Percentiles rank a stretch among this genome's conserved stretches.
phyloP scores from a whole-genome alignment of 176 grass and related monocot species.

The Rhynchospora pubera region DNA sequence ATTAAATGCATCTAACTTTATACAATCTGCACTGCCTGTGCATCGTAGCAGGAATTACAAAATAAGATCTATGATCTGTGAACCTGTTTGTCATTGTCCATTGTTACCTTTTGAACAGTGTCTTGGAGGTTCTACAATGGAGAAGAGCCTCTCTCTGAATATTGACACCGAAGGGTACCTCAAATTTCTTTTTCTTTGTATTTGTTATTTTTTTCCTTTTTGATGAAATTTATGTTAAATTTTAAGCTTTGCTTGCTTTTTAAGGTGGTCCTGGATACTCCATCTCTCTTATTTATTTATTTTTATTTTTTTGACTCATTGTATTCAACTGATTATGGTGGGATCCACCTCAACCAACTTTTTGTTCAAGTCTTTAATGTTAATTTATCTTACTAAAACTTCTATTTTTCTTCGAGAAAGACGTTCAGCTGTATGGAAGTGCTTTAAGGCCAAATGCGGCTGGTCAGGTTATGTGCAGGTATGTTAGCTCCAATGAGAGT shows the following conservation, averaged over 20 bases:
- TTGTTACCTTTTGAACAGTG: constrained; percentile 22
- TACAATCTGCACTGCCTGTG: not conserved
- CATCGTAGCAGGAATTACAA: not conserved
- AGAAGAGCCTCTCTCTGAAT: not conserved
- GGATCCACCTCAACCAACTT: not conserved
- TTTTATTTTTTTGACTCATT: not conserved
- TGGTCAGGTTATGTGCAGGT: constrained; percentile 56
- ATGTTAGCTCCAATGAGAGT: constrained; percentile 8
- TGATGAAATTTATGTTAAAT: not conserved
- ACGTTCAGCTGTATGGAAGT: constrained; percentile 41
- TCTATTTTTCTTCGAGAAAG: constrained; percentile 37
- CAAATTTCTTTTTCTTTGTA: not conserved
- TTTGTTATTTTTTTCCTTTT: not conserved
- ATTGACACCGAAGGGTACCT: not conserved
- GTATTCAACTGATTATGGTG: not conserved
- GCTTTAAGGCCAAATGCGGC: constrained; percentile 76
- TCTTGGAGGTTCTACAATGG: not conserved
- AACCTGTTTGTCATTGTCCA: not conserved
- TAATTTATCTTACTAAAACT: not conserved
- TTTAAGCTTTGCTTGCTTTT: not conserved
- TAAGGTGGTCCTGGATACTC: not conserved
- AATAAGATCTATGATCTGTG: not conserved
- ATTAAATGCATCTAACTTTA: not conserved
- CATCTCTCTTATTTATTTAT: no score
- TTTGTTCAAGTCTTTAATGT: not conserved